These are phyloP conservation scores for Tuctoria greenei DNA, from an alignment of 176 grass and related monocot genomes.

Conservation along the genomic window DNA sequence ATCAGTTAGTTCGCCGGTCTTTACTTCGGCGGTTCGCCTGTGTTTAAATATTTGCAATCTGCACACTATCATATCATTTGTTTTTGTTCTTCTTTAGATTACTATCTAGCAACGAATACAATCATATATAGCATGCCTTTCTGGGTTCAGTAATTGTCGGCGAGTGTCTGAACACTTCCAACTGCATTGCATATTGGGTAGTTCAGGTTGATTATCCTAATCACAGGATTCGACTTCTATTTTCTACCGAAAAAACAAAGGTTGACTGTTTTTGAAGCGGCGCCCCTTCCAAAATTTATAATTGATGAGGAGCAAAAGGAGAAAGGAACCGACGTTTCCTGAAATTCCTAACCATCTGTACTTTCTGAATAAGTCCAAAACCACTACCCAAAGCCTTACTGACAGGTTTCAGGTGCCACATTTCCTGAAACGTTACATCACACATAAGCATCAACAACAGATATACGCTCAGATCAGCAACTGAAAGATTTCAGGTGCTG, in stretches of 20 bases:
- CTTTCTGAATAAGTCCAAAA: not conserved
- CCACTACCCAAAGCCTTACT: not conserved
- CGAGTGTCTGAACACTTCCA: not conserved
- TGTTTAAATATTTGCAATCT: not conserved
- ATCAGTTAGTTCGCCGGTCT: slow-evolving; percentile 21
- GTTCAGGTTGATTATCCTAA: not conserved
- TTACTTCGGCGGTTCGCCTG: not conserved
- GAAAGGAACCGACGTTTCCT: not conserved
- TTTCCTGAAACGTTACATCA: too few relatives aligned
- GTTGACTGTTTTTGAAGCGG: not conserved
- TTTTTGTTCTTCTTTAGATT: not conserved
- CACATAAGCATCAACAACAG: too few relatives aligned
- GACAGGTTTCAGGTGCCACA: too few relatives aligned
- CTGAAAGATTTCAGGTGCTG: not conserved
- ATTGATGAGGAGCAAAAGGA: not conserved
- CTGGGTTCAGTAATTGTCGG: not conserved
- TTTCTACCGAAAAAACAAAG: not conserved
- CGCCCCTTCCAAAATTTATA: not conserved
- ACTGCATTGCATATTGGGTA: not conserved
- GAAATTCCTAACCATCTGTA: not conserved
- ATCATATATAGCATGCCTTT: not conserved
- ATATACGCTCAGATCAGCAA: not conserved
- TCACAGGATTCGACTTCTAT: not conserved
- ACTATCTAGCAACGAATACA: not conserved
- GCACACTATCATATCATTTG: not conserved